A percentile compares a stretch with the other conserved stretches of the same genome.
Conservation (phyloP, 2,329 filamentous ascomycete species). For the Fusarium sp. region DNA sequence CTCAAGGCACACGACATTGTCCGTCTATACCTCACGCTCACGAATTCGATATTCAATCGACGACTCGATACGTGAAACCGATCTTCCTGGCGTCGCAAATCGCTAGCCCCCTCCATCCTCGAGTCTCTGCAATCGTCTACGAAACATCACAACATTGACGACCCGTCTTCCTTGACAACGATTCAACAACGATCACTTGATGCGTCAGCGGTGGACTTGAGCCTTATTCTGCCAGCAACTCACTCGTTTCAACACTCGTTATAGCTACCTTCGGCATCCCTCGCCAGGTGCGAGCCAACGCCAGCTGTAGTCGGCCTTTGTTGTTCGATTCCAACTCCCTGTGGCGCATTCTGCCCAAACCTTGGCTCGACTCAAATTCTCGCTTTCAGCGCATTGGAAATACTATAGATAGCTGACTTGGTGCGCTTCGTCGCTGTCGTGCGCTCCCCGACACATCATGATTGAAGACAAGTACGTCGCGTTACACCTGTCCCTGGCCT, state of each 20-base stretch:
- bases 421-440: slow-evolving; percentile 39
- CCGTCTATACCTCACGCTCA: slow-evolving; percentile 12
- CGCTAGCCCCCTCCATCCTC: slow-evolving; percentile 17
- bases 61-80: slow-evolving; percentile 33
- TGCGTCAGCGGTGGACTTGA: slow-evolving; percentile 42
- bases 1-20: slow-evolving; percentile 26
- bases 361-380: slow-evolving; percentile 4
- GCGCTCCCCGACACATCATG: slow-evolving; percentile 48
- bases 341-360: slow-evolving; percentile 25
- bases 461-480: slow-evolving; percentile 57
- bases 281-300: slow-evolving; percentile 48
- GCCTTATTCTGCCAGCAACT: not conserved
- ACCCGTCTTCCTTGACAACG: slow-evolving; percentile 4
- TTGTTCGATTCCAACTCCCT: slow-evolving; percentile 9
- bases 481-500: slow-evolving; percentile 11
- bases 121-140: slow-evolving; percentile 20
- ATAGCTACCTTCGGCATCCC: slow-evolving; percentile 23
- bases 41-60: slow-evolving; percentile 30
- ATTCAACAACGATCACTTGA: slow-evolving; percentile 31
- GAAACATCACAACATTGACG: slow-evolving; percentile 12
- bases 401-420: slow-evolving; percentile 5
- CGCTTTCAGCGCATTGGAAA: slow-evolving; percentile 29
- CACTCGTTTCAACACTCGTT: slow-evolving; percentile 35
- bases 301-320: slow-evolving; percentile 30
- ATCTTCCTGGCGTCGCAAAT: slow-evolving; percentile 35